A percentile compares a stretch with the other conserved stretches of the same genome.
Conservation (phyloP, 2,329 filamentous ascomycete genomes). For the Neonectria sp. region DNA sequence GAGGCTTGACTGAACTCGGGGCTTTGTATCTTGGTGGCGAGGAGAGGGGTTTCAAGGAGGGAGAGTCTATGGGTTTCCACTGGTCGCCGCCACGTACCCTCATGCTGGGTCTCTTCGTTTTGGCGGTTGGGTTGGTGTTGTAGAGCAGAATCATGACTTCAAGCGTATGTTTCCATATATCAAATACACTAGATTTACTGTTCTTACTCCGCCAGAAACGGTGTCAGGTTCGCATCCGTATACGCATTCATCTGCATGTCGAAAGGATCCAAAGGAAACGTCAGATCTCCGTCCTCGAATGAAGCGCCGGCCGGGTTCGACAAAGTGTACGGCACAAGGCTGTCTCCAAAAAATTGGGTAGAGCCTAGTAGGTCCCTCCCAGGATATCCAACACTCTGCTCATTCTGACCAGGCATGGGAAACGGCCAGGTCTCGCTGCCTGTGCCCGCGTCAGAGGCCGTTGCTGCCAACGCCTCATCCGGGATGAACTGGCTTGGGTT, state of each 20-base stretch:
- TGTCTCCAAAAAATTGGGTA: neutral
- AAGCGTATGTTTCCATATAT: neutral
- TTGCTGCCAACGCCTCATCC: fast-evolving
- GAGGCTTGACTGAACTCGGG: slow-evolving; percentile 56
- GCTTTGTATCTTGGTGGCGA: slow-evolving; percentile 57
- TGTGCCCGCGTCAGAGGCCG: neutral
- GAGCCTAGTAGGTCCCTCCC: neutral
- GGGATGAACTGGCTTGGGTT: slow-evolving; percentile 3
- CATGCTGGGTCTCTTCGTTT: slow-evolving; percentile 9
- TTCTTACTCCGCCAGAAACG: slow-evolving; percentile 3
- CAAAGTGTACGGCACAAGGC: slow-evolving; percentile 24
- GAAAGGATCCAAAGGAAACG: slow-evolving; percentile 35
- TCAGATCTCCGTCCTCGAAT: slow-evolving; percentile 26
- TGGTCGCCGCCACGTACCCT: neutral
- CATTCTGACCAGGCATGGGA: neutral
- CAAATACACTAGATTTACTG: neutral
- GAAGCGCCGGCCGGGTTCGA: slow-evolving; percentile 16
- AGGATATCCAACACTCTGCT: neutral
- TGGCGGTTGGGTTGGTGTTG: neutral
- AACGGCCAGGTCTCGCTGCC: slow-evolving; percentile 31
- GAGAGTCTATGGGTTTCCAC: slow-evolving; percentile 39
- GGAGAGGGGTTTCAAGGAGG: slow-evolving; percentile 55
- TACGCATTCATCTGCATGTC: slow-evolving; percentile 39
- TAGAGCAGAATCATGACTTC: neutral
- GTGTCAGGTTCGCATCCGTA: slow-evolving; percentile 22